Evolutionary conservation across 352 stramenopile genomes (phyloP).

Genomic region (Phytophthora brassicae): DNA sequence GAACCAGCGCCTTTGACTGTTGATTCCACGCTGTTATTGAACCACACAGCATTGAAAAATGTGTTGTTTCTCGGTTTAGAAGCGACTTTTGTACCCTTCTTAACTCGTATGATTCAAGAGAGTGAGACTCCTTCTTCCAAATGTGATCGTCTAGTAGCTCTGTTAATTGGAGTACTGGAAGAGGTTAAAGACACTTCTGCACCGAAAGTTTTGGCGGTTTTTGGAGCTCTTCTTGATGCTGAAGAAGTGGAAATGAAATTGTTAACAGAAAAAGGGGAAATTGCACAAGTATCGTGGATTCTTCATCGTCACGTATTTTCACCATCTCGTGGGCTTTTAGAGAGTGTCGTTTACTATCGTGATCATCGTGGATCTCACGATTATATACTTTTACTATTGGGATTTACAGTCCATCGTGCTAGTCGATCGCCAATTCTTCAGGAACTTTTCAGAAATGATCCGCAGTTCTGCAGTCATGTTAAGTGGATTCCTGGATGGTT

Average conservation of each 20-base stretch:
- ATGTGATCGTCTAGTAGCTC: slow-evolving; percentile 49
- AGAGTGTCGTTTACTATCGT: slow-evolving; percentile 66
- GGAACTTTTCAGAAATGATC: slow-evolving; percentile 39
- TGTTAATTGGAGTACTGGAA: slow-evolving; percentile 64
- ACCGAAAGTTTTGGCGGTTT: slow-evolving; percentile 43
- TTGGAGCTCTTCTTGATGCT: slow-evolving; percentile 43
- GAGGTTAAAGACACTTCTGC: slow-evolving; percentile 57
- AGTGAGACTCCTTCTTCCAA: slow-evolving; percentile 20
- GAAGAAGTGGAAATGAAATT: slow-evolving; percentile 12
- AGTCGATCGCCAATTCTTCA: slow-evolving; percentile 34
- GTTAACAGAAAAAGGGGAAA: neutral
- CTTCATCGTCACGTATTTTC: slow-evolving; percentile 62
- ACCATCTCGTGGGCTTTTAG: slow-evolving; percentile 48
- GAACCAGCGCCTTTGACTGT: slow-evolving; percentile 8
- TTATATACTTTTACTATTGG: slow-evolving; percentile 58
- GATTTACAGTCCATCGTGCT: slow-evolving; percentile 45
- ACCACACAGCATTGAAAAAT: slow-evolving; percentile 50
- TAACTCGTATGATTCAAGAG: slow-evolving; percentile 24
- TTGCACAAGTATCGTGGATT: slow-evolving; percentile 2
- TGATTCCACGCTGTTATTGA: slow-evolving; percentile 45
- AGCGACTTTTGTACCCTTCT: slow-evolving; percentile 18
- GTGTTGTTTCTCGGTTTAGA: slow-evolving; percentile 43
- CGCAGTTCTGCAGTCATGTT: slow-evolving; percentile 34
- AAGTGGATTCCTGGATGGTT: slow-evolving; percentile 59
- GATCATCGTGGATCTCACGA: slow-evolving; percentile 45